These are phyloP conservation scores for Xylaria cubensis DNA, from an alignment of 495 filamentous ascomycete species.

Conservation along the genomic window DNA sequence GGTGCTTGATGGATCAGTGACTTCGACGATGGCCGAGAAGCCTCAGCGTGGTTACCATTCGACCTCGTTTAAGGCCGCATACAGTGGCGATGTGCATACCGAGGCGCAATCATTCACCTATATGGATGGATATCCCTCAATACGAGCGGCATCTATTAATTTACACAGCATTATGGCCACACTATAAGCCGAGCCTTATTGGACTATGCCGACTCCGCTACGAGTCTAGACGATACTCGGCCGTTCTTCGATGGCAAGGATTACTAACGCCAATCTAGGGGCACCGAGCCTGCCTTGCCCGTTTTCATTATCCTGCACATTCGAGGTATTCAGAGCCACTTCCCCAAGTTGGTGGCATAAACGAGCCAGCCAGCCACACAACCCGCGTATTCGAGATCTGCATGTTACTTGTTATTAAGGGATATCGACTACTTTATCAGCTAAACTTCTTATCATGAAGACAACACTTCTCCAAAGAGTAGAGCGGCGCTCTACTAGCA, in stretches of 20 bases:
- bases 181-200: slow-evolving; percentile 6
- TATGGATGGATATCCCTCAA: neutral
- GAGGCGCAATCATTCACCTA: neutral
- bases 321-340: neutral
- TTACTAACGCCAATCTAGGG: neutral
- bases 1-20: slow-evolving; percentile 27
- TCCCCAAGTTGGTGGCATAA: neutral
- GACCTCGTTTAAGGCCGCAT: neutral
- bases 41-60: slow-evolving; percentile 1
- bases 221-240: slow-evolving; percentile 25
- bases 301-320: too few species aligned
- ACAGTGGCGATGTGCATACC: neutral
- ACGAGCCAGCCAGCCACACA: neutral
- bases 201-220: neutral
- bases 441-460: neutral
- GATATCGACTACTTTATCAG: neutral
- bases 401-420: neutral
- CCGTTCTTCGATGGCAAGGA: slow-evolving; percentile 1
- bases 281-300: neutral
- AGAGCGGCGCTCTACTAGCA: neutral
- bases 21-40: slow-evolving; percentile 1
- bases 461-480: neutral
- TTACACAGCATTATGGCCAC: slow-evolving; percentile 13
- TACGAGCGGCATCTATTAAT: slow-evolving; percentile 19
- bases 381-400: neutral